Percentiles rank a stretch among this genome's conserved stretches.
phyloP scores from a whole-genome alignment of 192 early-diverging fungal genomes.

The Bifiguratus adelaidae region DNA sequence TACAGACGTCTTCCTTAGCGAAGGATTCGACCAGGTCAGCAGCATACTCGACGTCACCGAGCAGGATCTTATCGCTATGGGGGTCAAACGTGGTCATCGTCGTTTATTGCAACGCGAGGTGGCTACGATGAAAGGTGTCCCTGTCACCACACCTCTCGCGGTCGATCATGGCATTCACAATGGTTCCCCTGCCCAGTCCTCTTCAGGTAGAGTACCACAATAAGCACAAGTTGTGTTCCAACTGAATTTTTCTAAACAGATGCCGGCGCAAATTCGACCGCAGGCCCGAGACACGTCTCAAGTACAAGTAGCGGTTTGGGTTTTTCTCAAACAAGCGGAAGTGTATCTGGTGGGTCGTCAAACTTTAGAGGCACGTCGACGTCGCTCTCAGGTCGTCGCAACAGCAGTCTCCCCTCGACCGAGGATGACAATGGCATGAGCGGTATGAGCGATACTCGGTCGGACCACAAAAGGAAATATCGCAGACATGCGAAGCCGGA shows the following conservation, averaged over 20 bases:
- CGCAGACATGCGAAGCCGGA: conserved; percentile 33
- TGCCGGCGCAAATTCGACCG: too few relatives aligned
- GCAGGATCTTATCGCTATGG: conserved; percentile 17
- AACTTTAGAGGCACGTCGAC: not conserved
- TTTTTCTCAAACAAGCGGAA: not conserved
- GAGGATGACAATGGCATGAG: conserved; percentile 14
- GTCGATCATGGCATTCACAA: conserved; percentile 2
- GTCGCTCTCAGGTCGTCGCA: not conserved
- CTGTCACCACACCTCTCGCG: conserved; percentile 7
- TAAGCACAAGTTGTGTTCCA: too few relatives aligned
- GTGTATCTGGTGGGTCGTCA: conserved; percentile 5
- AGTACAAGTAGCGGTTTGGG: conserved; percentile 2
- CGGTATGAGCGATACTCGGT: not conserved
- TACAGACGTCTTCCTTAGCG: conserved; percentile 15
- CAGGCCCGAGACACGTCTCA: too few relatives aligned
- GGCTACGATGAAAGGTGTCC: conserved; percentile 13
- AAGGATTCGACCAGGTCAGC: conserved; percentile 29
- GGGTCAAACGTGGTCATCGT: conserved; percentile 26
- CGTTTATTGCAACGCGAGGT: conserved; percentile 30
- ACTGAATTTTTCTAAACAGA: too few relatives aligned
- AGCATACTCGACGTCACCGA: conserved; percentile 26
- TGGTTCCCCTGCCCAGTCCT: not conserved
- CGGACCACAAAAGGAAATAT: conserved; percentile 24
- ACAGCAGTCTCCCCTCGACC: conserved; percentile 9
- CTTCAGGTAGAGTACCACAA: too few relatives aligned